phyloP scores from a whole-genome alignment of 2,329 filamentous ascomycete species.

The Phyllosticta citrichinensis region DNA sequence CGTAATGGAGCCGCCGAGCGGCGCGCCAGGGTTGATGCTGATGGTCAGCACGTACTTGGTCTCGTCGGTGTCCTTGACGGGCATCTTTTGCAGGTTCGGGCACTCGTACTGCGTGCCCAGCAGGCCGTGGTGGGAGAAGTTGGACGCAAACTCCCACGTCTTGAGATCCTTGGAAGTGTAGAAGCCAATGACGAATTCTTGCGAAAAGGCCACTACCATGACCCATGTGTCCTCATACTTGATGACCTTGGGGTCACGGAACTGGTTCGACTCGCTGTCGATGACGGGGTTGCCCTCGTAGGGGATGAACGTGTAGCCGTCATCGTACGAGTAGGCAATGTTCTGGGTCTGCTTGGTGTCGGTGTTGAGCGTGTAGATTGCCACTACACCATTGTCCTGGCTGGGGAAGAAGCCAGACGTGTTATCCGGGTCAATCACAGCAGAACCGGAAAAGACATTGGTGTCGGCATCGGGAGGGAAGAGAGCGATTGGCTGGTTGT shows the following conservation, averaged over 20 bases:
- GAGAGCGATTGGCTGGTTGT: conserved; percentile 54
- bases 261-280: conserved; percentile 43
- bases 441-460: conserved; percentile 45
- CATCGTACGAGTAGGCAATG: conserved; percentile 52
- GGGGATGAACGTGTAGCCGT: conserved; percentile 51
- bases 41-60: conserved; percentile 39
- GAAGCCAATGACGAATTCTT: conserved; percentile 50
- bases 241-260: conserved; percentile 57
- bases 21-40: conserved; percentile 49
- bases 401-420: conserved; percentile 56
- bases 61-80: conserved; percentile 34
- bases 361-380: conserved; percentile 44
- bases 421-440: conserved; percentile 52
- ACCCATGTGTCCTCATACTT: conserved; percentile 49
- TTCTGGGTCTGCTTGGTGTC: conserved; percentile 43
- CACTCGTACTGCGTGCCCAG: conserved; percentile 53
- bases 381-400: conserved; percentile 52
- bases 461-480: conserved; percentile 45
- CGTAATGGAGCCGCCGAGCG: conserved; percentile 44
- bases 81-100: conserved; percentile 50
- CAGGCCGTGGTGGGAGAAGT: conserved; percentile 46
- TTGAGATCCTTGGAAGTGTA: conserved; percentile 51
- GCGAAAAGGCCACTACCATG: conserved; percentile 45
- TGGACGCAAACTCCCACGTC: conserved; percentile 48
- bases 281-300: conserved; percentile 54